These are phyloP conservation scores for Peribolospora kevripleyi DNA, from an alignment of 768 basidiomycete genomes.

Conservation along the genomic window DNA sequence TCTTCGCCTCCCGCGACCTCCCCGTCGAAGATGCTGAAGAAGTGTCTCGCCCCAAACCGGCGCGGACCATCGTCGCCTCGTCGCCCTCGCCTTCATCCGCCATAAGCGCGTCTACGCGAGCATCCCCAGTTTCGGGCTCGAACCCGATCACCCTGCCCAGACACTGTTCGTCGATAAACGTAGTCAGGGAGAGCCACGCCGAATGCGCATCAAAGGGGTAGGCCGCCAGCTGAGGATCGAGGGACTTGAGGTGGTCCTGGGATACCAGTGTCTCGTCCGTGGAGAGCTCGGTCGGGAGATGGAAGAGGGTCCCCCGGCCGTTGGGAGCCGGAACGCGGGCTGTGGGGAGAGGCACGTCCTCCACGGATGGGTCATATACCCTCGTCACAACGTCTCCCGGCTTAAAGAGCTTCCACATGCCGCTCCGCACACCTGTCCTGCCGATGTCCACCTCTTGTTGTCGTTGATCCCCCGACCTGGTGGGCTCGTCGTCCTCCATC, in stretches of 20 bases:
- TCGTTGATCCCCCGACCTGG: too few relatives aligned
- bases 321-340: too few relatives aligned
- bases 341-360: too few relatives aligned
- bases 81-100: slow-evolving; percentile 14
- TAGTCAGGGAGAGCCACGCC: slow-evolving; percentile 15
- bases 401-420: too few relatives aligned
- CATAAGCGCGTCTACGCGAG: slow-evolving; percentile 16
- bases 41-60: slow-evolving; percentile 8
- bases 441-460: too few relatives aligned
- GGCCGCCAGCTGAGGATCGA: slow-evolving; percentile 20
- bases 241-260: slow-evolving; percentile 17
- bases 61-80: background rate
- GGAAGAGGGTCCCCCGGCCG: too few relatives aligned
- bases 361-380: too few relatives aligned
- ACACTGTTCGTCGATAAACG: slow-evolving; percentile 11
- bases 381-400: too few relatives aligned
- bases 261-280: slow-evolving; percentile 10
- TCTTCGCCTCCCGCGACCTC: background rate
- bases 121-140: slow-evolving; percentile 3
- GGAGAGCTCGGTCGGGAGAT: too few relatives aligned
- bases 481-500: too few relatives aligned
- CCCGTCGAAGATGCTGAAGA: background rate
- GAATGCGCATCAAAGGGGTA: slow-evolving; percentile 17
- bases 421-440: too few relatives aligned
- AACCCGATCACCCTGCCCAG: slow-evolving; percentile 16